Percentiles rank a stretch among this genome's conserved stretches.
Conservation (phyloP, 2,329 filamentous ascomycete genomes). For the Cladosporium sp. region DNA sequence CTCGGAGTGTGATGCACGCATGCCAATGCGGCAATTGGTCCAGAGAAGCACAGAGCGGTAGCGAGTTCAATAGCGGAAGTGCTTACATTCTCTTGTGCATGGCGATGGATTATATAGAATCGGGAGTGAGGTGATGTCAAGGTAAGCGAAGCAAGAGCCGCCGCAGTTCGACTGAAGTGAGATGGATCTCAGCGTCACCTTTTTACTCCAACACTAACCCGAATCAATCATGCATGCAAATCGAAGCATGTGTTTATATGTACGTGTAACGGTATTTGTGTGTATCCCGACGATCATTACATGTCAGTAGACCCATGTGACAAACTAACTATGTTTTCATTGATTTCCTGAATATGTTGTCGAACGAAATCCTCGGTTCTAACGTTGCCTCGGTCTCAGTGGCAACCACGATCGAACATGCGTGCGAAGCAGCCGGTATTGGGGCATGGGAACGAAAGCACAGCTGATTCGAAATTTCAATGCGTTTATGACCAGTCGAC, state of each 20-base stretch:
- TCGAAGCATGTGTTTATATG: too few relatives aligned
- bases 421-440: background rate
- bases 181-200: background rate
- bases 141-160: background rate
- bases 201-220: background rate
- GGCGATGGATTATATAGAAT: background rate
- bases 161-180: background rate
- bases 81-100: background rate
- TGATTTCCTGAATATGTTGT: too few relatives aligned
- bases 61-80: conserved; percentile 1
- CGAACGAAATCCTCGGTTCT: too few relatives aligned
- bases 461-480: accelerated
- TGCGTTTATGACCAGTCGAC: background rate
- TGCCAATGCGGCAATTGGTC: background rate
- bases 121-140: background rate
- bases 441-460: background rate
- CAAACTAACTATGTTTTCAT: background rate
- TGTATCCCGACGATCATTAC: background rate
- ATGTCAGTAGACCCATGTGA: background rate
- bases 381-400: too few relatives aligned
- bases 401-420: background rate
- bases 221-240: too few relatives aligned
- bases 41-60: background rate
- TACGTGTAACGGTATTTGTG: background rate
- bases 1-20: conserved; percentile 6